These are phyloP conservation scores for Andrographis paniculata DNA, from an alignment of 305 asterid species.

Conservation along the genomic window DNA sequence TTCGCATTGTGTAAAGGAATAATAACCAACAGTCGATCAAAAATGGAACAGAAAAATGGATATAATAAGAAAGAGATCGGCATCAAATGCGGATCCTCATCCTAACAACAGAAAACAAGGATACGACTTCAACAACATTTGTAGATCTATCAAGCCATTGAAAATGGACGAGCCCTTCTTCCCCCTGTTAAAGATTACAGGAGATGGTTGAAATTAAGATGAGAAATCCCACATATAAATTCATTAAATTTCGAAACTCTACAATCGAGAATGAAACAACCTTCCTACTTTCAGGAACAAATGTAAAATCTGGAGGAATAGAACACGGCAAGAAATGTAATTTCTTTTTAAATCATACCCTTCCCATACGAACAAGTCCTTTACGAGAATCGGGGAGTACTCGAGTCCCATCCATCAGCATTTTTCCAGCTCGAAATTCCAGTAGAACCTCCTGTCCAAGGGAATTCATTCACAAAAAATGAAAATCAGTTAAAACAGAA, in stretches of 20 bases:
- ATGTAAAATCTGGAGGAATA: constrained; percentile 6
- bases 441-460: constrained; percentile 53
- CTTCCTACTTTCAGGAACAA: constrained; percentile 4
- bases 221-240: not conserved
- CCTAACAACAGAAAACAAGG: constrained; percentile 27
- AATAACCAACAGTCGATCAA: too few species aligned
- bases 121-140: constrained; percentile 79
- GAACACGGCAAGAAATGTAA: constrained; percentile 9
- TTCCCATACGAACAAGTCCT: constrained; percentile 89
- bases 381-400: constrained; percentile 88
- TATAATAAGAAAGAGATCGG: constrained; percentile 8
- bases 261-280: not conserved
- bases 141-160: constrained; percentile 84
- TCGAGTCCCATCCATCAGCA: constrained; percentile 71
- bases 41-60: constrained; percentile 12
- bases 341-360: constrained; percentile 39
- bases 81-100: constrained; percentile 2
- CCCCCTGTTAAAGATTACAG: constrained; percentile 46
- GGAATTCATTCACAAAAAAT: too few species aligned
- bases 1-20: constrained; percentile 42
- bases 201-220: constrained; percentile 11
- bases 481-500: constrained; percentile 10
- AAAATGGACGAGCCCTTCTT: constrained; percentile 82
- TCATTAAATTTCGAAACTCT: constrained; percentile 2
- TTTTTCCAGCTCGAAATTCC: constrained; percentile 94